phyloP scores from a whole-genome alignment of 306 rosid species.

The Prunus davidiana region DNA sequence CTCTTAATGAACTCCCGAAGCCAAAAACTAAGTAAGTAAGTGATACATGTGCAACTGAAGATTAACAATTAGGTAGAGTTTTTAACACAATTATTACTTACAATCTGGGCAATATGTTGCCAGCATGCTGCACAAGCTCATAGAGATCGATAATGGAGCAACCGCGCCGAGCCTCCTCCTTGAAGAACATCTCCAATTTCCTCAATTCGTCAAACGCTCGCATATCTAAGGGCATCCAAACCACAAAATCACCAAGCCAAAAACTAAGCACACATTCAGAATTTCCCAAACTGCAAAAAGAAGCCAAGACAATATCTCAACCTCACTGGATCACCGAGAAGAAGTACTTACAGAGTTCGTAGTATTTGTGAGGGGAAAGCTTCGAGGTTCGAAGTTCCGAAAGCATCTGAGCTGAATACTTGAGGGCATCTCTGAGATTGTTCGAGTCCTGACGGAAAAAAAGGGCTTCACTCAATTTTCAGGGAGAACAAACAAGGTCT shows the following conservation, averaged over 20 bases:
- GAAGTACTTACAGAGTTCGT: constrained; percentile 73
- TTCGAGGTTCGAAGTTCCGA: constrained; percentile 95
- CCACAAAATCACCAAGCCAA: constrained; percentile 14
- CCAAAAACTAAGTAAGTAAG: neutral
- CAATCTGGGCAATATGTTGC: constrained; percentile 95
- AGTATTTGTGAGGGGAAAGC: constrained; percentile 97
- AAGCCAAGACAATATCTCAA: constrained; percentile 17
- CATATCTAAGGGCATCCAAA: constrained; percentile 60
- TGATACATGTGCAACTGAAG: neutral
- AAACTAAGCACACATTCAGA: neutral
- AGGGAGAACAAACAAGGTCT: neutral
- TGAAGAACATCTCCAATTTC: constrained; percentile 91
- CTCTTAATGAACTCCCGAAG: neutral
- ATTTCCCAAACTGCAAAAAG: neutral
- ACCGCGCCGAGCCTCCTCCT: constrained; percentile 98
- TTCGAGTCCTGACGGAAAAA: constrained; percentile 70
- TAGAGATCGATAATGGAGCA: constrained; percentile 94
- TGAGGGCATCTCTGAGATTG: constrained; percentile 90
- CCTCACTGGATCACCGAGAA: constrained; percentile 32
- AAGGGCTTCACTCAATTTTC: neutral
- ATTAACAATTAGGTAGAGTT: neutral
- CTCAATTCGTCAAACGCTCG: constrained; percentile 96
- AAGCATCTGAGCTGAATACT: constrained; percentile 97
- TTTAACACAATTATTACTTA: constrained; percentile 34
- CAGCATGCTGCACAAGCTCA: constrained; percentile 97